Evolutionary conservation across 2,329 filamentous ascomycete species (phyloP), one percentile per base, ranked within the genome.

Genomic region (Colletotrichum trifolii): DNA sequence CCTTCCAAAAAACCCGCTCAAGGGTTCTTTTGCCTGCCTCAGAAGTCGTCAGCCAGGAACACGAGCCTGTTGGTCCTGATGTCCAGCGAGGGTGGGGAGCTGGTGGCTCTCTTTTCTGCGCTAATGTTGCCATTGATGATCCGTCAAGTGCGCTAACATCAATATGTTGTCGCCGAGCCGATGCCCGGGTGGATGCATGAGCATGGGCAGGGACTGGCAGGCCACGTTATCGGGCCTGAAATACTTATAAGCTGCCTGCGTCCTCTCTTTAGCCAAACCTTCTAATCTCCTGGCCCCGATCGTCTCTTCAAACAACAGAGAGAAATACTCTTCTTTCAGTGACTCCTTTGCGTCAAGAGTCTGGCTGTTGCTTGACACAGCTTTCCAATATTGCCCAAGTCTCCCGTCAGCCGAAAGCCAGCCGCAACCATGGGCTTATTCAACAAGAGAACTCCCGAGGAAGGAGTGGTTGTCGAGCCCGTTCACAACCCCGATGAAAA

Each of bases 371-470:
- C 35, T n/a, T 11, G 38, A 15, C 12, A n/a, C 50, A 54, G 25
- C 38, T 33, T 36, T 12, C 25, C 45, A 40, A 33, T 12, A 50
- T 34, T 13, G 50, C 34, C 59, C 25, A 25, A 40, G 35, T 48
- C 25, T 11, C n/a, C 11, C 12, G 15, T 38, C 47, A n/a, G 10
- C 39, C 3, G 13, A 50, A 25, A 17, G 13, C 46, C 33, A 34
- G 10, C 33, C 34, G n/a, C 54, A 43, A 15, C 6, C 40, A 65
- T 65, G 62, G 58, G 58, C 4, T 9, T 65, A 5, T 65, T 65
- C 11, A 42, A 50, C 46, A 65, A 65, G 15, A 62, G 56, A 38
- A 58, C 62, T 56, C 58, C 62, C 11, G 62, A 54, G 46, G 58
- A 62, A 58, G 45, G 55, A 42, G 50, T 61, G 13, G 43, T 46